Percentiles rank a stretch among this genome's conserved stretches.
phyloP scores from a whole-genome alignment of 2,329 filamentous ascomycete genomes.

The Beauveria sp. region DNA sequence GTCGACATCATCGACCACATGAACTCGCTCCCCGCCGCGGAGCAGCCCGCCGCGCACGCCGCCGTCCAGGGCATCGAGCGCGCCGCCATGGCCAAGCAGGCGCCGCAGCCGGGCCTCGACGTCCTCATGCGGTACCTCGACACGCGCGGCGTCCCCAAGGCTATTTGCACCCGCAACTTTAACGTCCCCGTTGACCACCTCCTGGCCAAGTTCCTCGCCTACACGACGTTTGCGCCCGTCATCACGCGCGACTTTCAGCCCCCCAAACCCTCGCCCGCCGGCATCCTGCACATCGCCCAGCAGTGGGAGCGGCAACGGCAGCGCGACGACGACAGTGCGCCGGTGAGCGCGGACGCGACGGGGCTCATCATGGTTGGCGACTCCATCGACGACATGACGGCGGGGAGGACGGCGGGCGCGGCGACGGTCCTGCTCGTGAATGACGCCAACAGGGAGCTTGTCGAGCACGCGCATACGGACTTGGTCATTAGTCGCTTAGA shows the following conservation, averaged over 20 bases:
- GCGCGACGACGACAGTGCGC: slow-evolving; percentile 29
- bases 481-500: slow-evolving; percentile 64
- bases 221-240: slow-evolving; percentile 64
- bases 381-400: slow-evolving; percentile 87
- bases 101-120: slow-evolving; percentile 72
- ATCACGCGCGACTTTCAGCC: slow-evolving; percentile 76
- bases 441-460: slow-evolving; percentile 66
- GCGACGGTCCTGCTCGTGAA: slow-evolving; percentile 86
- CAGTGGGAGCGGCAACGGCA: slow-evolving; percentile 54
- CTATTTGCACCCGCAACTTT: slow-evolving; percentile 92
- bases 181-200: slow-evolving; percentile 70
- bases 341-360: slow-evolving; percentile 32
- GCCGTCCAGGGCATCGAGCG: slow-evolving; percentile 75
- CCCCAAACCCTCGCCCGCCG: slow-evolving; percentile 82
- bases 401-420: slow-evolving; percentile 73
- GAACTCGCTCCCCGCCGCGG: slow-evolving; percentile 56
- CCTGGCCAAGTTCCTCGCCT: slow-evolving; percentile 64
- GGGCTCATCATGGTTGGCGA: slow-evolving; percentile 63
- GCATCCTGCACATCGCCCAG: slow-evolving; percentile 77
- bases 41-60: slow-evolving; percentile 58
- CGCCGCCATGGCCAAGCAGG: slow-evolving; percentile 69
- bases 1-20: slow-evolving; percentile 88
- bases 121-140: slow-evolving; percentile 72
- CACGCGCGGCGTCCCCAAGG: slow-evolving; percentile 58
- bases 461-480: slow-evolving; percentile 68